These are phyloP conservation scores for Talaromyces stipitatus DNA, from an alignment of 495 filamentous ascomycete species.

Conservation along the genomic window DNA sequence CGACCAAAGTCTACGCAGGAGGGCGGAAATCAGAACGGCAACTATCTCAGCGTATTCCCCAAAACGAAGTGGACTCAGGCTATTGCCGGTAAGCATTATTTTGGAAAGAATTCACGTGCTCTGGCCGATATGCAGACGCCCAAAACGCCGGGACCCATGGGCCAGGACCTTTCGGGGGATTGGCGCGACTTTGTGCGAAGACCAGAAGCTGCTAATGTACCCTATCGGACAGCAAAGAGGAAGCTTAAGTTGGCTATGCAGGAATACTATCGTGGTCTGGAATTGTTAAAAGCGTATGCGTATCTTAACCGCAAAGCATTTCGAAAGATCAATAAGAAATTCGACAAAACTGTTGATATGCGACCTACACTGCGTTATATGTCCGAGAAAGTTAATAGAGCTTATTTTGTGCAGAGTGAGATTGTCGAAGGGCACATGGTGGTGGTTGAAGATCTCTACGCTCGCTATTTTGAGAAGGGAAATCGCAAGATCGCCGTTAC, in stretches of 20 bases:
- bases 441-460: constrained; percentile 81
- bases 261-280: constrained; percentile 87
- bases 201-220: constrained; percentile 46
- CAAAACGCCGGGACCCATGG: constrained; percentile 19
- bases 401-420: constrained; percentile 83
- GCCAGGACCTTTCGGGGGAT: constrained; percentile 20
- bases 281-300: constrained; percentile 85
- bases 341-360: constrained; percentile 80
- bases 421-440: constrained; percentile 69
- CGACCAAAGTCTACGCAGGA: constrained; percentile 12
- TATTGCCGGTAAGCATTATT: constrained; percentile 22
- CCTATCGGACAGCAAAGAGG: constrained; percentile 77
- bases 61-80: constrained; percentile 20
- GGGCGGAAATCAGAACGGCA: neutral
- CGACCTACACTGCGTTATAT: constrained; percentile 73
- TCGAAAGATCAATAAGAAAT: constrained; percentile 98
- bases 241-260: constrained; percentile 86
- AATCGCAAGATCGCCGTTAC: constrained; percentile 85
- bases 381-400: constrained; percentile 84
- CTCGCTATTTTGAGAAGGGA: constrained; percentile 82
- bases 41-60: constrained; percentile 1
- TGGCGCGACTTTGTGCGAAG: constrained; percentile 61
- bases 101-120: constrained; percentile 52
- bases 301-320: constrained; percentile 86
- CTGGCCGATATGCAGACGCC: constrained; percentile 46